phyloP scores from a whole-genome alignment of 2,329 filamentous ascomycete species.

The Colletotrichum eremochloae region DNA sequence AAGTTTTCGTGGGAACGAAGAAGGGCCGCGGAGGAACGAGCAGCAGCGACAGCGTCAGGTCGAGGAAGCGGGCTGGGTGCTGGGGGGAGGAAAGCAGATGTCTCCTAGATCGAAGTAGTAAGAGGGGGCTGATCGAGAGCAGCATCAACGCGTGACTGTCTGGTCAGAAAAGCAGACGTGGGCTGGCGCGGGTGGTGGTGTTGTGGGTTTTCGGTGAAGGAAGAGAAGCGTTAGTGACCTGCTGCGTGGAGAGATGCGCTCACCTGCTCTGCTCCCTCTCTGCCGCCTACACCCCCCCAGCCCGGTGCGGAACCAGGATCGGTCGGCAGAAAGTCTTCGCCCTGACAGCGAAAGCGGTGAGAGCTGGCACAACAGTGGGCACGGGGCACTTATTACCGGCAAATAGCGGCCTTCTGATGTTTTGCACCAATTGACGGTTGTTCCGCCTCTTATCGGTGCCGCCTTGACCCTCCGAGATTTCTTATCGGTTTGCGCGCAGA shows the following conservation, averaged over 20 bases:
- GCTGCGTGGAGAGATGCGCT: conserved; percentile 43
- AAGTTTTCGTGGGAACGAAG: conserved; percentile 39
- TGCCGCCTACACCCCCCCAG: conserved; percentile 31
- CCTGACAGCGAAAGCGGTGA: conserved; percentile 42
- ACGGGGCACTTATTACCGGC: conserved; percentile 39
- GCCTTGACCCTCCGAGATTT: conserved; percentile 1
- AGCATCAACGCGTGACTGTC: conserved; percentile 37
- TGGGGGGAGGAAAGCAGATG: conserved; percentile 27
- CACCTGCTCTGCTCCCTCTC: conserved; percentile 42
- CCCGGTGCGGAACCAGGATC: conserved; percentile 42
- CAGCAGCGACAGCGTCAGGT: conserved; percentile 37
- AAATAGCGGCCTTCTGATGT: conserved; percentile 39
- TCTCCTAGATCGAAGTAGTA: conserved; percentile 18
- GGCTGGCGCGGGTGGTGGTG: conserved; percentile 37
- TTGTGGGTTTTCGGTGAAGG: conserved; percentile 42
- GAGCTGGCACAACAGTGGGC: conserved; percentile 39
- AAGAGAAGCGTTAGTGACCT: conserved; percentile 44
- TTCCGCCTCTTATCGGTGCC: conserved; percentile 36
- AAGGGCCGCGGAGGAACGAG: conserved; percentile 38
- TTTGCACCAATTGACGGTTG: conserved; percentile 39
- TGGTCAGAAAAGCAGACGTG: conserved; percentile 27
- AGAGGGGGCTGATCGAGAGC: conserved; percentile 28
- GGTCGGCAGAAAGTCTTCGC: conserved; percentile 43
- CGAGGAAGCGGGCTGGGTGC: conserved; percentile 36
- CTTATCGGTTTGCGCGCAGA: conserved; percentile 12